Percentiles rank a stretch among this genome's conserved stretches.
phyloP scores from a whole-genome alignment of 495 filamentous ascomycete species.

The Glonium stellatum region DNA sequence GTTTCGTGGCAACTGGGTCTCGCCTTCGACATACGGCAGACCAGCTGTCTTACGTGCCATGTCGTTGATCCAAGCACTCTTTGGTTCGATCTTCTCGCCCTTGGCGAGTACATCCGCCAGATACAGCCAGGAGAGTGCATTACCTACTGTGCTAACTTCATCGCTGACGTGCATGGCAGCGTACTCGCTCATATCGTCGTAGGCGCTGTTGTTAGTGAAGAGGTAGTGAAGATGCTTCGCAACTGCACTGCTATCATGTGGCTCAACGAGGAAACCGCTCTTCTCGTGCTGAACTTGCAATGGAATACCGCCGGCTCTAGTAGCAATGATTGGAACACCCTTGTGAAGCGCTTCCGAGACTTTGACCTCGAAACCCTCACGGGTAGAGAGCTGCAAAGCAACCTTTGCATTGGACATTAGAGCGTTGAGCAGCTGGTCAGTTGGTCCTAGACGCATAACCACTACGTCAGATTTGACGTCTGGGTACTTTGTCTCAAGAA shows the following conservation, averaged over 20 bases:
- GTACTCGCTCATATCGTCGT: slow-evolving; percentile 59
- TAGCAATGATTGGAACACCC: slow-evolving; percentile 75
- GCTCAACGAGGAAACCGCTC: slow-evolving; percentile 70
- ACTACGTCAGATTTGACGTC: slow-evolving; percentile 55
- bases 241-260: slow-evolving; percentile 65
- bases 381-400: slow-evolving; percentile 71
- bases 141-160: slow-evolving; percentile 78
- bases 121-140: slow-evolving; percentile 71
- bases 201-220: slow-evolving; percentile 58
- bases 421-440: slow-evolving; percentile 75
- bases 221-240: slow-evolving; percentile 63
- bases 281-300: slow-evolving; percentile 68
- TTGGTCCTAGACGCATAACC: slow-evolving; percentile 69
- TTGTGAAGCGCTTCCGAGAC: slow-evolving; percentile 84
- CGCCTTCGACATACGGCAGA: slow-evolving; percentile 49
- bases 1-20: slow-evolving; percentile 50
- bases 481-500: slow-evolving; percentile 52
- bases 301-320: slow-evolving; percentile 72
- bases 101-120: slow-evolving; percentile 57
- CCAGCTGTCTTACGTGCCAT: slow-evolving; percentile 65
- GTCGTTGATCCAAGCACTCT: slow-evolving; percentile 67
- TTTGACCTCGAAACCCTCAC: slow-evolving; percentile 87
- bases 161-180: slow-evolving; percentile 64
- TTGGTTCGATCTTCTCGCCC: slow-evolving; percentile 43
- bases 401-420: slow-evolving; percentile 68